Conservation (phyloP, 805 yeast species). For the Starmerella floris region DNA sequence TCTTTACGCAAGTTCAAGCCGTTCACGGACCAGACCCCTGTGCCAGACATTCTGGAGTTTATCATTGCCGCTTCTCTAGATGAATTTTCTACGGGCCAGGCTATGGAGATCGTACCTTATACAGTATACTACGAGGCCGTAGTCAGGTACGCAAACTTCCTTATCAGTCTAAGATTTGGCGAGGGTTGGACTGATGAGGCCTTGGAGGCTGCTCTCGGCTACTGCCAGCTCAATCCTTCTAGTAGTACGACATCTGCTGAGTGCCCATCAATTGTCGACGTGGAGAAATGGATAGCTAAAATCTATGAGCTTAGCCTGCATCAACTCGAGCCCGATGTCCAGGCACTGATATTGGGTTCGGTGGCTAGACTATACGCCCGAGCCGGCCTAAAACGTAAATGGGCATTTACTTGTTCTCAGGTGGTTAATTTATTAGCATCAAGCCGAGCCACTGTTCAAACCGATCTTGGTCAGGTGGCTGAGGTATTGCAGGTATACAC, state of each 20-base stretch:
- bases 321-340: slow-evolving; percentile 38
- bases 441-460: slow-evolving; percentile 11
- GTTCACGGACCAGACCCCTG: slow-evolving; percentile 26
- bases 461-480: slow-evolving; percentile 16
- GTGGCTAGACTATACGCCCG: slow-evolving; percentile 52
- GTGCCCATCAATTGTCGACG: slow-evolving; percentile 13
- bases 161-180: slow-evolving; percentile 32
- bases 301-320: slow-evolving; percentile 35
- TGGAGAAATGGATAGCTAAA: slow-evolving; percentile 38
- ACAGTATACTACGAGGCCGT: slow-evolving; percentile 62
- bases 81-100: slow-evolving; percentile 16
- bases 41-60: slow-evolving; percentile 13
- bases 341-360: slow-evolving; percentile 49
- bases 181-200: slow-evolving; percentile 36
- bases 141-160: slow-evolving; percentile 47
- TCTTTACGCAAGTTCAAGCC: slow-evolving; percentile 8
- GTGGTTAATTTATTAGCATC: slow-evolving; percentile 32
- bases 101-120: slow-evolving; percentile 71
- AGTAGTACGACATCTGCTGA: neutral
- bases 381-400: slow-evolving; percentile 51
- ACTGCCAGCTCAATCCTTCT: neutral
- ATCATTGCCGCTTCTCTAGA: slow-evolving; percentile 25
- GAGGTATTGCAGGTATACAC: slow-evolving; percentile 13
- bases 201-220: slow-evolving; percentile 23
- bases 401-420: slow-evolving; percentile 55